These are phyloP conservation scores for Dothistroma pini DNA, from an alignment of 2,329 filamentous ascomycete species.

Conservation along the genomic window DNA sequence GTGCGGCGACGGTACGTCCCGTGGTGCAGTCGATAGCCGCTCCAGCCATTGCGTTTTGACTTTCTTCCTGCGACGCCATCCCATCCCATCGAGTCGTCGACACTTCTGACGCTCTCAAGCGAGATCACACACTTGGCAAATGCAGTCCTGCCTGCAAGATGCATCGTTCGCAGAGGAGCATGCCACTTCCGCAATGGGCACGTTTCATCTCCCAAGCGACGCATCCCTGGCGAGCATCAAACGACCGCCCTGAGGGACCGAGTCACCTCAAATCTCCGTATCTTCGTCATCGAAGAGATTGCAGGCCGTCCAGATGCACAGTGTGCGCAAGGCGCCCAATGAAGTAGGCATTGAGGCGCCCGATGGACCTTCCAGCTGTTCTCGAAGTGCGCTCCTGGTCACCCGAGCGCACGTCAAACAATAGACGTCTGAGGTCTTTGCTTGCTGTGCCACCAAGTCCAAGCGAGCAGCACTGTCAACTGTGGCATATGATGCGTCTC, in stretches of 20 bases:
- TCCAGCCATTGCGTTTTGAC: background rate
- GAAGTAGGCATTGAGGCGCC: constrained; percentile 1
- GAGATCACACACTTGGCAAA: background rate
- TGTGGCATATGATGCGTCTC: constrained; percentile 8
- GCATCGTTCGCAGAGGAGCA: background rate
- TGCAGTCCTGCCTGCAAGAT: background rate
- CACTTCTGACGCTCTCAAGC: background rate
- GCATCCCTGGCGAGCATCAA: constrained; percentile 22
- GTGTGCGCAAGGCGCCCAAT: constrained; percentile 1
- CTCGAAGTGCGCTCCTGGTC: constrained; percentile 8
- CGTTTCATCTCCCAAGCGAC: constrained; percentile 19
- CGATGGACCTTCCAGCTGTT: background rate
- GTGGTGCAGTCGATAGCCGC: no score
- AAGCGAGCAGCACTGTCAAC: constrained; percentile 10
- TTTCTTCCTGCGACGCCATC: background rate
- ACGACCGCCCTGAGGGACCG: constrained; percentile 13
- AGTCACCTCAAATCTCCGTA: constrained; percentile 24
- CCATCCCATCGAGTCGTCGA: background rate
- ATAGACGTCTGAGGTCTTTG: constrained; percentile 21
- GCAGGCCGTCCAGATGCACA: constrained; percentile 10
- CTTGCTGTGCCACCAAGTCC: constrained; percentile 18
- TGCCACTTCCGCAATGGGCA: constrained; percentile 5
- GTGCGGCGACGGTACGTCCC: background rate
- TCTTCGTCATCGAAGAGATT: constrained; percentile 18
- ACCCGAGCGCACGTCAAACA: constrained; percentile 24